phyloP scores from a whole-genome alignment of 805 yeast genomes.

The Cyberlindnera xishuangbannaensis region DNA sequence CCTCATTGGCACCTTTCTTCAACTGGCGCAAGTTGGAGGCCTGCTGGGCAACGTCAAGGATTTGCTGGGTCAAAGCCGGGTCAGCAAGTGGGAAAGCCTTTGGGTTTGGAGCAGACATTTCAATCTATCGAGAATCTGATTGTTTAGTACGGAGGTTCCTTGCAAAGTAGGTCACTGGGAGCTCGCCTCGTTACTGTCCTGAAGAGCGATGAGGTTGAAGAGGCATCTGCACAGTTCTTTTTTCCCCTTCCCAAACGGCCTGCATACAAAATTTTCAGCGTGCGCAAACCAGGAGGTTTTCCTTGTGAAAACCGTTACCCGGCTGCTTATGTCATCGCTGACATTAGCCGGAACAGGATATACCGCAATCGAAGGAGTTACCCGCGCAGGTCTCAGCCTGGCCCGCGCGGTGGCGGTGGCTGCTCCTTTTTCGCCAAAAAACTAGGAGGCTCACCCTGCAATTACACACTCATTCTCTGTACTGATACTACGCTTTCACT shows the following conservation, averaged over 20 bases:
- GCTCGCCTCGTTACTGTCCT: conserved; percentile 25
- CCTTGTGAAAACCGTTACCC: conserved; percentile 8
- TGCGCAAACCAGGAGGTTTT: conserved; percentile 5
- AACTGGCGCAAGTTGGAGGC: conserved; percentile 96
- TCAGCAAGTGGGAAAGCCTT: conserved; percentile 99
- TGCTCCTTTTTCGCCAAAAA: conserved; percentile 9
- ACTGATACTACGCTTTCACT: too few relatives aligned
- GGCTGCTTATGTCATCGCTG: too few relatives aligned
- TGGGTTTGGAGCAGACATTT: conserved; percentile 89
- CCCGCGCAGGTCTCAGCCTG: too few relatives aligned
- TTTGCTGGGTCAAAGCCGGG: conserved; percentile 91
- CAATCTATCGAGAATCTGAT: too few relatives aligned
- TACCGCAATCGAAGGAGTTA: too few relatives aligned
- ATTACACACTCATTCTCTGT: too few relatives aligned
- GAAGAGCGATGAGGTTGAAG: too few relatives aligned
- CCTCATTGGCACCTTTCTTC: conserved; percentile 99
- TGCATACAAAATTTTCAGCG: conserved; percentile 2
- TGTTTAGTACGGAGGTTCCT: too few relatives aligned
- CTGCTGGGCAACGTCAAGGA: conserved; percentile 96
- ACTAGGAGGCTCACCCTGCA: conserved; percentile 1
- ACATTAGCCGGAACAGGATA: conserved; percentile 2
- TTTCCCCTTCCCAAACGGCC: not conserved
- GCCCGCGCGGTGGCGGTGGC: too few relatives aligned
- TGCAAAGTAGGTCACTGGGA: conserved; percentile 26
- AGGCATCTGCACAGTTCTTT: too few relatives aligned